Evolutionary conservation across 768 basidiomycete species (phyloP).

Genomic region (Lyophyllum shimeji): DNA sequence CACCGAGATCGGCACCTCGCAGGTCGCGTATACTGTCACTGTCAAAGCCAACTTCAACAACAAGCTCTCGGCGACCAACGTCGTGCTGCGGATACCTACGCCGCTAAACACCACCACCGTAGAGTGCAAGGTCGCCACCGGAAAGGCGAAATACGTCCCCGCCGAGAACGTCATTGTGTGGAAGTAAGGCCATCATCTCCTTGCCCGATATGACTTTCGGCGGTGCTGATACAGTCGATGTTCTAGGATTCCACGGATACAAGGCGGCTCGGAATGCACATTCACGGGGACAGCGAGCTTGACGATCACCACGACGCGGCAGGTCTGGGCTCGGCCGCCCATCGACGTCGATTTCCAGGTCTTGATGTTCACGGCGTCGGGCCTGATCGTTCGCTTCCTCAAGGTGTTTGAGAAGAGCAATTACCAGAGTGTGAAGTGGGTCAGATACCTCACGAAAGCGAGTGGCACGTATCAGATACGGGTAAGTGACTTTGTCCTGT

Average conservation of each 20-base stretch:
- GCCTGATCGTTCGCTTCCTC: conserved; percentile 92
- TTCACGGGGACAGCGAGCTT: conserved; percentile 80
- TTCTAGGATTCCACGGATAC: conserved; percentile 84
- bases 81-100: conserved; percentile 93
- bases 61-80: conserved; percentile 91
- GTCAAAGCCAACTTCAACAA: conserved; percentile 87
- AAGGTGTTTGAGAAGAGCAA: conserved; percentile 97
- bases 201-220: neutral
- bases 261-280: conserved; percentile 90
- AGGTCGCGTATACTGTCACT: conserved; percentile 88
- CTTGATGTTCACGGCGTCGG: conserved; percentile 97
- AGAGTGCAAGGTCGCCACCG: conserved; percentile 86
- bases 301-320: conserved; percentile 86
- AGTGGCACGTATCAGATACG: conserved; percentile 92
- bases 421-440: conserved; percentile 96
- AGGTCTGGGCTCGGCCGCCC: conserved; percentile 97
- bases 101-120: conserved; percentile 92
- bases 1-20: conserved; percentile 87
- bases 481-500: conserved; percentile 50
- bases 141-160: conserved; percentile 97
- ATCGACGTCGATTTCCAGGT: conserved; percentile 99
- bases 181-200: conserved; percentile 68
- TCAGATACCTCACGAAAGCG: conserved; percentile 91
- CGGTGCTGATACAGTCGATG: neutral
- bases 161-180: conserved; percentile 95